These are phyloP conservation scores for Monilinia polystroma DNA, from an alignment of 2,329 filamentous ascomycete genomes.

Conservation along the genomic window DNA sequence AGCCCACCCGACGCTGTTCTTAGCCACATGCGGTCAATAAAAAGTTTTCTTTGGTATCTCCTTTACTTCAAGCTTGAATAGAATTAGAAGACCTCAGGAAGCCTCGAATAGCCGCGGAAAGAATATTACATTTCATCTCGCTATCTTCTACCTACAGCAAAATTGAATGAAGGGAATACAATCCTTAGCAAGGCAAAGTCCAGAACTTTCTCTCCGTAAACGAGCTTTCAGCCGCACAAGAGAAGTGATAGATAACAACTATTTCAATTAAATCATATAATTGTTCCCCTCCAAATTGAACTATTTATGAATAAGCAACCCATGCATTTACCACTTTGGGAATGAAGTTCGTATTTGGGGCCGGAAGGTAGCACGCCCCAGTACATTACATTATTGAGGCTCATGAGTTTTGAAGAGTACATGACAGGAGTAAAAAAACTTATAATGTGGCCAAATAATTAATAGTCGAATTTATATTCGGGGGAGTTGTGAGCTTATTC, in stretches of 20 bases:
- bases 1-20: too few species aligned
- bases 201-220: neutral
- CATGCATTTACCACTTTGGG: neutral
- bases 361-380: neutral
- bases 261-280: neutral
- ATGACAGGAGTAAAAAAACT: neutral
- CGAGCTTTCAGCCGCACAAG: neutral
- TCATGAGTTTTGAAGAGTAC: neutral
- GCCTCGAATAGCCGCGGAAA: neutral
- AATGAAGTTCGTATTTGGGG: neutral
- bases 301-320: neutral
- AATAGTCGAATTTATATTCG: neutral
- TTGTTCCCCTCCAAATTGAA: neutral
- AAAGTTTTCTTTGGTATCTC: too few species aligned
- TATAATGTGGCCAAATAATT: neutral
- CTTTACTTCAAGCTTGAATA: neutral
- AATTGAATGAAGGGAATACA: neutral
- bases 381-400: neutral
- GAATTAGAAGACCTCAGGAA: neutral
- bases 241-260: neutral
- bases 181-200: neutral
- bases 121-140: neutral
- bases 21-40: neutral
- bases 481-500: neutral
- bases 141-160: neutral